Conservation (phyloP, 2,329 filamentous ascomycete genomes). For the Neurospora crassa region DNA sequence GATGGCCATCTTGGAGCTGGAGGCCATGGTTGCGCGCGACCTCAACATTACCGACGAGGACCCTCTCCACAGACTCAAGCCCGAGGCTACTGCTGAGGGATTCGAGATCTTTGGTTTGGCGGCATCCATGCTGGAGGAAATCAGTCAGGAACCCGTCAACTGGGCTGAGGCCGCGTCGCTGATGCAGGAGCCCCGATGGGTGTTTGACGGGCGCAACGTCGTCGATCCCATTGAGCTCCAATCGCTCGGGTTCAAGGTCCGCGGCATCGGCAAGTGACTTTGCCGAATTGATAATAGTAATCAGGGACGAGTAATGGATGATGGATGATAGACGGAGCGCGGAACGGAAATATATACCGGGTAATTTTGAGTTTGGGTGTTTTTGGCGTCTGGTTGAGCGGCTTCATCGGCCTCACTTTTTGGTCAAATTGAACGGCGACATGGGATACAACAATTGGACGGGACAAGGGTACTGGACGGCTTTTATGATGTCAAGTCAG, state of each 20-base stretch:
- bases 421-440: background rate
- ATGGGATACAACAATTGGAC: background rate
- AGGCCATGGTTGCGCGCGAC: slow-evolving; percentile 12
- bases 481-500: background rate
- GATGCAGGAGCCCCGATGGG: slow-evolving; percentile 18
- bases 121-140: background rate
- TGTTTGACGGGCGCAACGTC: slow-evolving; percentile 18
- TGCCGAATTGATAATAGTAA: background rate
- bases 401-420: background rate
- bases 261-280: slow-evolving; percentile 14
- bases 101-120: slow-evolving; percentile 1
- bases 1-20: slow-evolving; percentile 21
- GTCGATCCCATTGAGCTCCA: slow-evolving; percentile 14
- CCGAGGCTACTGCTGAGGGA: slow-evolving; percentile 4
- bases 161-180: slow-evolving; percentile 14
- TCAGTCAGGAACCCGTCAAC: slow-evolving; percentile 11
- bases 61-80: slow-evolving; percentile 14
- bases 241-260: slow-evolving; percentile 14
- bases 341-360: background rate
- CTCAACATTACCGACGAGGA: slow-evolving; percentile 9
- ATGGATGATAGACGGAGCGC: background rate
- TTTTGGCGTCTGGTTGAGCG: background rate
- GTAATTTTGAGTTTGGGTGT: background rate
- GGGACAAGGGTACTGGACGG: background rate
- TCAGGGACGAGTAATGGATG: background rate